These are phyloP conservation scores for Aspergillus sp. DNA, from an alignment of 2,329 filamentous ascomycete genomes.

Conservation along the genomic window DNA sequence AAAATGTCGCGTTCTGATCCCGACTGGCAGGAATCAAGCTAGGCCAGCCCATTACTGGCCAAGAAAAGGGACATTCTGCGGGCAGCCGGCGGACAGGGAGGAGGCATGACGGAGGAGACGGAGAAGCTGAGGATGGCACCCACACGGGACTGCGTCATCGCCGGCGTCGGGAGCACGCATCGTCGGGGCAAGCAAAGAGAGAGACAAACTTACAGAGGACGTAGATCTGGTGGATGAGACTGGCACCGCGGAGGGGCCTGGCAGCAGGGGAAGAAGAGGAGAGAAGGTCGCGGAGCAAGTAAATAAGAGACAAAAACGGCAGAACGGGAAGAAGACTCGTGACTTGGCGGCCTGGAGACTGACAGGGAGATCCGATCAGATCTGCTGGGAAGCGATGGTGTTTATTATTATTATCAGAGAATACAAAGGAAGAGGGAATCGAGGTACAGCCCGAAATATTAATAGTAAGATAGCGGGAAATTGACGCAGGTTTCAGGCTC, in stretches of 20 bases:
- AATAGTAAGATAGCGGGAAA: slow-evolving; percentile 7
- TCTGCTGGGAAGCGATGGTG: too few species aligned
- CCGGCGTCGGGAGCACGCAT: slow-evolving; percentile 3
- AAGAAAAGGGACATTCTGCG: neutral
- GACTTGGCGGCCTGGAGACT: neutral
- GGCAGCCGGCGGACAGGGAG: neutral
- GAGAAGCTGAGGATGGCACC: neutral
- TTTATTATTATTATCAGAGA: too few species aligned
- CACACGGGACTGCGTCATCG: slow-evolving; percentile 15
- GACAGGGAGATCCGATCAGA: neutral
- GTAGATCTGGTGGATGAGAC: neutral
- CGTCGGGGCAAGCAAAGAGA: neutral
- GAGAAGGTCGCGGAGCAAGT: neutral
- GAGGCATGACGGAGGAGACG: neutral
- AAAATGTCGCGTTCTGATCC: neutral
- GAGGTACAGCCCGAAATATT: neutral
- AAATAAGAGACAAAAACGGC: neutral
- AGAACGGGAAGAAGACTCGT: neutral
- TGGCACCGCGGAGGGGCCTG: slow-evolving; percentile 2
- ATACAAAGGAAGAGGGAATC: neutral
- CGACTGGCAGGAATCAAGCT: neutral
- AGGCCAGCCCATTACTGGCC: neutral
- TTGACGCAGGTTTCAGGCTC: slow-evolving; percentile 4
- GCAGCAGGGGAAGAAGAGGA: neutral
- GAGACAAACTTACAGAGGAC: neutral